phyloP scores from a whole-genome alignment of 2,329 filamentous ascomycete genomes.

The Fusarium avenaceum region DNA sequence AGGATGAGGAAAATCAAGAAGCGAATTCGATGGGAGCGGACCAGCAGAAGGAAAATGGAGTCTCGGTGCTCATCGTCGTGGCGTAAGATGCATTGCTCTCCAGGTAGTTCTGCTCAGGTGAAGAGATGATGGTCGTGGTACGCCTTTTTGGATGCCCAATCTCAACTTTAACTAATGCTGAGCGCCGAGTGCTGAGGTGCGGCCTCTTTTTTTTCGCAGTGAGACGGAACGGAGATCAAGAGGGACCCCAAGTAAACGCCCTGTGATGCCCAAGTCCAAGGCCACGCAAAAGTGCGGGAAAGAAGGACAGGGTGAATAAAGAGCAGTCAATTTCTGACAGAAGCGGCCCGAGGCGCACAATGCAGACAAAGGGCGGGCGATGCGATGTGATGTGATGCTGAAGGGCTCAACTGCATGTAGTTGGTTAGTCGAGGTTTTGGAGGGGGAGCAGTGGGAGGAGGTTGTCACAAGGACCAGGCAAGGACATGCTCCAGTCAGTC shows the following conservation, averaged over 20 bases:
- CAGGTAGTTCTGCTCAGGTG: slow-evolving; percentile 39
- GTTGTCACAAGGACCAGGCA: slow-evolving; percentile 49
- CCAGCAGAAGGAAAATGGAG: slow-evolving; percentile 62
- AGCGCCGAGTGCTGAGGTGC: slow-evolving; percentile 9
- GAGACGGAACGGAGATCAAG: slow-evolving; percentile 34
- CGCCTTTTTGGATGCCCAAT: slow-evolving; percentile 39
- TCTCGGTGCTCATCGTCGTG: slow-evolving; percentile 69
- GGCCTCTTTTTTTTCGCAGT: slow-evolving; percentile 31
- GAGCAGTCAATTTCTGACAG: slow-evolving; percentile 22
- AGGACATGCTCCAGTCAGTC: slow-evolving; percentile 32
- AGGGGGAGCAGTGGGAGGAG: slow-evolving; percentile 43
- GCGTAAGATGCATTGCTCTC: slow-evolving; percentile 56
- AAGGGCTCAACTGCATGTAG: slow-evolving; percentile 35
- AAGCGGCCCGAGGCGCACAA: slow-evolving; percentile 39
- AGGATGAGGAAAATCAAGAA: slow-evolving; percentile 62
- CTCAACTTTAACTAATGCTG: not conserved
- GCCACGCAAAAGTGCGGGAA: slow-evolving; percentile 27
- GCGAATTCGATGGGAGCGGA: slow-evolving; percentile 67
- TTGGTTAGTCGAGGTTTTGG: slow-evolving; percentile 42
- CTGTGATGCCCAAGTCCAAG: slow-evolving; percentile 35
- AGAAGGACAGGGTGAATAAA: slow-evolving; percentile 18
- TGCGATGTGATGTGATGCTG: slow-evolving; percentile 42
- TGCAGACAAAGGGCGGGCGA: slow-evolving; percentile 36
- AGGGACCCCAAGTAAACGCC: slow-evolving; percentile 25
- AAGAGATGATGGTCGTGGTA: slow-evolving; percentile 33